Percentiles rank a stretch among this genome's conserved stretches.
Evolutionary conservation across 108 stramenopile species (phyloP).

Genomic region (Cyclotella distinguenda): DNA sequence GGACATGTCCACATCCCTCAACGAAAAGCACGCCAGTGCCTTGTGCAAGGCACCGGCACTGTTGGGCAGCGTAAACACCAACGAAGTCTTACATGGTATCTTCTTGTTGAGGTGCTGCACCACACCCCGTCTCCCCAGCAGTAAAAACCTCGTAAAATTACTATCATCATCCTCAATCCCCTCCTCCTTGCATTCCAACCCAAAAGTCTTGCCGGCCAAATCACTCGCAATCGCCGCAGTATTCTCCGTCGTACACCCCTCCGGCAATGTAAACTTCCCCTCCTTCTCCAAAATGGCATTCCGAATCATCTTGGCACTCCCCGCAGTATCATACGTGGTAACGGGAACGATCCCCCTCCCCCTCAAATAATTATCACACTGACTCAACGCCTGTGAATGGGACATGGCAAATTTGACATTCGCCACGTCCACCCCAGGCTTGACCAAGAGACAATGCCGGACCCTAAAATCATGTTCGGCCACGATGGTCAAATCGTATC

Average conservation of each 20-base stretch:
- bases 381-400: slow-evolving; percentile 96
- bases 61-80: slow-evolving; percentile 95
- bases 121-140: slow-evolving; percentile 84
- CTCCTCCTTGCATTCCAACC: slow-evolving; percentile 84
- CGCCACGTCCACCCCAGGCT: slow-evolving; percentile 62
- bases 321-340: slow-evolving; percentile 96
- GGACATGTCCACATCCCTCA: slow-evolving; percentile 94
- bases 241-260: slow-evolving; percentile 79
- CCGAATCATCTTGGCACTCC: slow-evolving; percentile 94
- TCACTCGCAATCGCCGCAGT: slow-evolving; percentile 94
- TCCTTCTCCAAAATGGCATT: slow-evolving; percentile 23
- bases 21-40: slow-evolving; percentile 92
- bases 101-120: slow-evolving; percentile 64
- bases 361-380: slow-evolving; percentile 95
- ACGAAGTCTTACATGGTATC: slow-evolving; percentile 84
- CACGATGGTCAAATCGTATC: slow-evolving; percentile 82
- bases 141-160: slow-evolving; percentile 96
- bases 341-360: slow-evolving; percentile 73
- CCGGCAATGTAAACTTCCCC: slow-evolving; percentile 52
- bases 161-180: slow-evolving; percentile 96
- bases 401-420: slow-evolving; percentile 91
- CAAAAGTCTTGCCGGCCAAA: slow-evolving; percentile 89
- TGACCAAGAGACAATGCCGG: slow-evolving; percentile 88
- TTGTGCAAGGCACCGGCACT: slow-evolving; percentile 94
- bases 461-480: slow-evolving; percentile 97